These are phyloP conservation scores for Penicillium occitanis DNA, from an alignment of 2,329 filamentous ascomycete genomes.

Conservation along the genomic window DNA sequence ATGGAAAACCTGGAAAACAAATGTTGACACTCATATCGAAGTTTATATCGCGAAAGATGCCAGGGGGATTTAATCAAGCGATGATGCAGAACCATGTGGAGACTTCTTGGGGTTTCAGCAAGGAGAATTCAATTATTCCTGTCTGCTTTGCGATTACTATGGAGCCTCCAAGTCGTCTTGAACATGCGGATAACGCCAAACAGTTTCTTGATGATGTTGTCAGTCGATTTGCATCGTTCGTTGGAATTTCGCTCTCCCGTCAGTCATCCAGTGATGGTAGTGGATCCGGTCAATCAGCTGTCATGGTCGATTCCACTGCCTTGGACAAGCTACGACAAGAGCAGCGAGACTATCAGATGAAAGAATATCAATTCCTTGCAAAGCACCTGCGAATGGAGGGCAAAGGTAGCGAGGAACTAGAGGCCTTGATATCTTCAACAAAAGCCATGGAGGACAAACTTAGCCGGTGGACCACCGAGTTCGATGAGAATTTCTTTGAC, in stretches of 20 bases:
- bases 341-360: neutral
- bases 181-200: constrained; percentile 85
- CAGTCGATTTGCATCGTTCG: constrained; percentile 75
- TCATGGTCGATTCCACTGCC: neutral
- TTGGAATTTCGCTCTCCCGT: constrained; percentile 61
- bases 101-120: constrained; percentile 89
- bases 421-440: constrained; percentile 75
- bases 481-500: constrained; percentile 91
- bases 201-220: constrained; percentile 82
- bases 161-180: constrained; percentile 59
- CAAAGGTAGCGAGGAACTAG: constrained; percentile 78
- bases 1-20: constrained; percentile 95
- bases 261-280: neutral
- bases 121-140: constrained; percentile 87
- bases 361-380: constrained; percentile 53
- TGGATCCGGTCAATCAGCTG: neutral
- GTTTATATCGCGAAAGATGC: constrained; percentile 98
- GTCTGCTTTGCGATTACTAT: constrained; percentile 44
- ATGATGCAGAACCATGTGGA: constrained; percentile 91
- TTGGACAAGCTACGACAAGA: neutral
- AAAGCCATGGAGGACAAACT: constrained; percentile 87
- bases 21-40: constrained; percentile 88
- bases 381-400: constrained; percentile 97
- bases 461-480: constrained; percentile 91
- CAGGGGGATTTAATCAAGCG: constrained; percentile 98